phyloP scores from a whole-genome alignment of 2,329 filamentous ascomycete species.

The Rosellinia necatrix region DNA sequence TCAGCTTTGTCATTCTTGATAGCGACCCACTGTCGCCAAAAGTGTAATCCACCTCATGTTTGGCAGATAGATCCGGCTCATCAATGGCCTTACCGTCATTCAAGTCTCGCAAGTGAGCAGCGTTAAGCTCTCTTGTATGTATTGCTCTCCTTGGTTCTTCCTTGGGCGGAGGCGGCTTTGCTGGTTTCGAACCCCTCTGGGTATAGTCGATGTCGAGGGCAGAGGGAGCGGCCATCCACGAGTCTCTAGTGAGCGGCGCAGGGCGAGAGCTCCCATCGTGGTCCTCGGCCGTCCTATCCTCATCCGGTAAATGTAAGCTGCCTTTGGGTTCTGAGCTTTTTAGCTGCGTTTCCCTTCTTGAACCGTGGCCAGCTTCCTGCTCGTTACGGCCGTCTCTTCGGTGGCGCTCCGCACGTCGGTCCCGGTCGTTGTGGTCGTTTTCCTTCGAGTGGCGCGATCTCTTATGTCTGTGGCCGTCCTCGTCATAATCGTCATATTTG shows the following conservation, averaged over 20 bases:
- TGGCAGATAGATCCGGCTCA: conserved; percentile 56
- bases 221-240: conserved; percentile 93
- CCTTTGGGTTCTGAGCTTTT: conserved; percentile 55
- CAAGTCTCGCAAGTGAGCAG: conserved; percentile 63
- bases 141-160: conserved; percentile 71
- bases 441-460: conserved; percentile 62
- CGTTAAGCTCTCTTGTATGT: conserved; percentile 82
- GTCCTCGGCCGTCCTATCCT: conserved; percentile 47
- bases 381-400: conserved; percentile 34
- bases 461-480: conserved; percentile 66
- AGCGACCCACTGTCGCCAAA: conserved; percentile 90
- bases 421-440: conserved; percentile 45
- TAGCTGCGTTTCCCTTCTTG: conserved; percentile 43
- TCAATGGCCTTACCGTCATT: conserved; percentile 60
- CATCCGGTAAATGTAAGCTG: conserved; percentile 56
- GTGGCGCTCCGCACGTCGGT: conserved; percentile 47
- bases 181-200: conserved; percentile 60
- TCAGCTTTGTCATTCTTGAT: conserved; percentile 97
- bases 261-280: conserved; percentile 34
- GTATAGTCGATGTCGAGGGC: conserved; percentile 84
- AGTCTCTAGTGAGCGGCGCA: conserved; percentile 68
- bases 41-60: conserved; percentile 73
- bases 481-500: conserved; percentile 48
- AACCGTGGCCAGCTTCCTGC: conserved; percentile 38
- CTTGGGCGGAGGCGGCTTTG: conserved; percentile 55